These are phyloP conservation scores for Glomus cerebriforme DNA, from an alignment of 192 early-diverging fungal species.

Conservation along the genomic window DNA sequence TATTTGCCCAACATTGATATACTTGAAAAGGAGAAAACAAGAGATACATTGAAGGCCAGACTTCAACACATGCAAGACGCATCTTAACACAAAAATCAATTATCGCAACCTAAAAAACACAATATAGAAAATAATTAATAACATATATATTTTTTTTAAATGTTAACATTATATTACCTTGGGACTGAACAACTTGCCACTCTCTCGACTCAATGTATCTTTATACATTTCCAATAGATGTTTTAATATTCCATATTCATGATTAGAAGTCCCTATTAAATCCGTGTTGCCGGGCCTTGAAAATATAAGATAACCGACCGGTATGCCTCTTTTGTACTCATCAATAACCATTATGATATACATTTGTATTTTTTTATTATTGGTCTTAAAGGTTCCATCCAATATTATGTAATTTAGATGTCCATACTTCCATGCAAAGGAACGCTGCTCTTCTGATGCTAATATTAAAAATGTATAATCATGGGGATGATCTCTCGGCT, in stretches of 20 bases:
- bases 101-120: conserved; percentile 1
- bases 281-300: not conserved
- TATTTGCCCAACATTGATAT: not conserved
- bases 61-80: not conserved
- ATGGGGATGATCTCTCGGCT: not conserved
- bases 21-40: conserved; percentile 2
- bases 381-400: not conserved
- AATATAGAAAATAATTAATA: not conserved
- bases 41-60: not conserved
- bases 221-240: conserved; percentile 1
- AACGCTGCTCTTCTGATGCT: not conserved
- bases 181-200: not conserved
- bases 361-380: not conserved
- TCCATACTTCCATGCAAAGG: not conserved
- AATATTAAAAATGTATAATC: not conserved
- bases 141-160: not conserved
- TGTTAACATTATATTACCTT: not conserved
- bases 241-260: not conserved
- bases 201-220: not conserved
- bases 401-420: conserved; percentile 12
- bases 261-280: not conserved
- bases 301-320: conserved; percentile 9
- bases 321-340: not conserved
- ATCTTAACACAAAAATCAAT: not conserved
- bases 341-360: conserved; percentile 5